Evolutionary conservation across 2,329 filamentous ascomycete species (phyloP).

Genomic region (Cercospora brassicicola): DNA sequence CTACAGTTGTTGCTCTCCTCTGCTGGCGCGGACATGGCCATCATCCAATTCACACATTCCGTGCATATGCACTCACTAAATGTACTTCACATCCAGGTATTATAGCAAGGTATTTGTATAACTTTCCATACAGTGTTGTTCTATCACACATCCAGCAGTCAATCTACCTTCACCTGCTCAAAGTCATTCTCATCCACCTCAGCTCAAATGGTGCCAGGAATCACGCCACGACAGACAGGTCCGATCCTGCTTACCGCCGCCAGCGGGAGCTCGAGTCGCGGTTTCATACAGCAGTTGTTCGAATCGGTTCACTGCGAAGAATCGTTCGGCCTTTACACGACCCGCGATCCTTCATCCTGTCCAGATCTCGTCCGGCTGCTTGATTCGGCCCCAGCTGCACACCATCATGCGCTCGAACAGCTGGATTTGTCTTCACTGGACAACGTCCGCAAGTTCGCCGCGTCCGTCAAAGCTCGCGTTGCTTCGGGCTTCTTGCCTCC

Average conservation of each 20-base stretch:
- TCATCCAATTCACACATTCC: background rate
- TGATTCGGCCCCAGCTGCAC: background rate
- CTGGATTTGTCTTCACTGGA: background rate
- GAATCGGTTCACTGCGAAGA: background rate
- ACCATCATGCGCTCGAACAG: background rate
- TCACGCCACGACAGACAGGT: too few relatives aligned
- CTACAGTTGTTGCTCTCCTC: background rate
- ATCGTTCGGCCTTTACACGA: background rate
- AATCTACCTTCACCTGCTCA: too few relatives aligned
- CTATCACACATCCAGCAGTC: too few relatives aligned
- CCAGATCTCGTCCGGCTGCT: background rate
- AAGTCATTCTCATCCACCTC: too few relatives aligned
- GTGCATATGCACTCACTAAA: background rate
- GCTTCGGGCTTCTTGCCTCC: background rate
- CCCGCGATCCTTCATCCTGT: background rate
- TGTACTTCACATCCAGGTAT: too few relatives aligned
- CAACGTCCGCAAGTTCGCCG: background rate
- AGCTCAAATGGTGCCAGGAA: too few relatives aligned
- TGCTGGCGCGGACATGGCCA: background rate
- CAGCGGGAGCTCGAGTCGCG: too few relatives aligned
- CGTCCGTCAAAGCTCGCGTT: background rate
- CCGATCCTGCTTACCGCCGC: too few relatives aligned
- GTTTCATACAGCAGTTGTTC: too few relatives aligned
- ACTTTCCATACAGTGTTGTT: too few relatives aligned
- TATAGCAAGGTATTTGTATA: too few relatives aligned